Evolutionary conservation across 1,284 basidiomycete species (phyloP), one percentile per base, ranked within the genome.

Genomic region (Schizopora paradoxa): DNA sequence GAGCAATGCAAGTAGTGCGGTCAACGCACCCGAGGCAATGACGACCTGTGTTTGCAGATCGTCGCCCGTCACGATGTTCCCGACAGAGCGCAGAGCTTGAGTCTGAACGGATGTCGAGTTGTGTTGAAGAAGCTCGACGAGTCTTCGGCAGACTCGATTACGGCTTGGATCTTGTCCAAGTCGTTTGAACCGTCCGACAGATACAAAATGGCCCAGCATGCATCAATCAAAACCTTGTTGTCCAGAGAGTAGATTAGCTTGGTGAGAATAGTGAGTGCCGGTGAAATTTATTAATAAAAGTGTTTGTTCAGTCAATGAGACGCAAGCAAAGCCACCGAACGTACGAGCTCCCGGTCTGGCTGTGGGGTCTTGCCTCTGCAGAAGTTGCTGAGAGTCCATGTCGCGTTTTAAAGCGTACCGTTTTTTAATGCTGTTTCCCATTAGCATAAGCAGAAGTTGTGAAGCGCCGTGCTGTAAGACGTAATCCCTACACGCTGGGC

Each of bases 201-300:
- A 70, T 99, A 99, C 22, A 94, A 98, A 66, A 99, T 96, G 36
- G 96, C 96, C 96, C 96, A 99, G 76, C 96, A 99, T 23, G 96
- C 96, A 65, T 99, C 96, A 63, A 99, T 99, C 59, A 99, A 74
- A 52, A 98, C 96, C 69, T 99, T 96, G 62, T 99, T 95, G 64
- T 99, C 96, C 61, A 97, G 81, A 40, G 95, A 98, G 71, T 99
- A 99, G 66, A 99, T 97, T 59, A 99, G 74, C 70, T 99, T 99
- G 50, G 94, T 97, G 54, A 99, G 76, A 49, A 98, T 91, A 34
- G 90, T 90, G 39, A 99, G 74, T 37, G 96, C 95, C 18, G 96
- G 96, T 13, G 92, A 91, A 59, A 99, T 97, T 92, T 96, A 56
- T 14, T 21, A 49, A 33, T 16, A 43, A 35, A 35, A 43, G 8